Conservation (phyloP, 176 grass and related monocot genomes). For the Microstegium vimineum region DNA sequence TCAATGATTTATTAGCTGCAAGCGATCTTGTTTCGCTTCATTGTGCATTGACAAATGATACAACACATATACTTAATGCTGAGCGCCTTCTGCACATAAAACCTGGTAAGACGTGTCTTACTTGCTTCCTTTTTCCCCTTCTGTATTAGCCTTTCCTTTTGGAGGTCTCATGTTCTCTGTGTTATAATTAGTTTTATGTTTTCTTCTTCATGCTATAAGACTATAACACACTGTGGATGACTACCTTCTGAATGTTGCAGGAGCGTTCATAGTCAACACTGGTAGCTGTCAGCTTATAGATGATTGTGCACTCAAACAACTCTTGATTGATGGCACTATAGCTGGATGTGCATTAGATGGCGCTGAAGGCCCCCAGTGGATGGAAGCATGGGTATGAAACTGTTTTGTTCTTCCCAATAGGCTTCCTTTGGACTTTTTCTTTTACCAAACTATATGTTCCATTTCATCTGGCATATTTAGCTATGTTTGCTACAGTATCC, state of each 20-base stretch:
- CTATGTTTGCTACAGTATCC: not conserved
- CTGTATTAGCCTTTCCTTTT: not conserved
- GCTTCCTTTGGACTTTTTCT: not conserved
- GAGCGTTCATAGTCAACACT: conserved; percentile 92
- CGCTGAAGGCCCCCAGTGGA: conserved; percentile 95
- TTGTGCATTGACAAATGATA: conserved; percentile 74
- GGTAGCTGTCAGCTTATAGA: conserved; percentile 92
- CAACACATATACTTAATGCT: conserved; percentile 72
- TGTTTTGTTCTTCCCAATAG: conserved; percentile 8
- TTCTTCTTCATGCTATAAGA: conserved; percentile 7
- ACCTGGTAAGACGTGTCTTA: conserved; percentile 56
- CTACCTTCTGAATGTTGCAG: no score
- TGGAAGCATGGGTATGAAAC: conserved; percentile 93
- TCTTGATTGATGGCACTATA: conserved; percentile 87
- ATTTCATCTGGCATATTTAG: not conserved
- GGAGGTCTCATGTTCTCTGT: not conserved
- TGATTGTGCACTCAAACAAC: conserved; percentile 90
- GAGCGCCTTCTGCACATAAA: conserved; percentile 84
- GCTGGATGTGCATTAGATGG: conserved; percentile 94
- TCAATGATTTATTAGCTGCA: conserved; percentile 90
- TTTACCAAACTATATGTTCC: not conserved
- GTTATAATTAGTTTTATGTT: not conserved
- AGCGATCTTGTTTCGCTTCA: conserved; percentile 94
- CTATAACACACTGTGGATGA: not conserved
- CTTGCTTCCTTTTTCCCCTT: not conserved